phyloP scores from a whole-genome alignment of 345 rosid genomes.

The Acer campestre region DNA sequence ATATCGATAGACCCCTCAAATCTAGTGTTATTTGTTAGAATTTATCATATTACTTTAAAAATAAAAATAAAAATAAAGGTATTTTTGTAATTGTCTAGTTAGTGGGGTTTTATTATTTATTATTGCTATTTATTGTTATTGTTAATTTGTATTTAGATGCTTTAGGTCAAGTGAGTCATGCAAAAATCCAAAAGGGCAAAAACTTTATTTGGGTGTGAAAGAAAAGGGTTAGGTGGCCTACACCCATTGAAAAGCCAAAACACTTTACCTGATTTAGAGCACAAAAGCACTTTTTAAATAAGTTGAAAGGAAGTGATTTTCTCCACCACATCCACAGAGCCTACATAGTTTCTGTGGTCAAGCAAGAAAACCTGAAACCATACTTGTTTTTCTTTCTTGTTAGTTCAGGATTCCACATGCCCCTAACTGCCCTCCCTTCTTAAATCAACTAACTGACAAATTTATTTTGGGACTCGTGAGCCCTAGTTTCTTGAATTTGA shows the following conservation, averaged over 20 bases:
- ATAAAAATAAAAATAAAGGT: constrained; percentile 6
- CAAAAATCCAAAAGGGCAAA: constrained; percentile 40
- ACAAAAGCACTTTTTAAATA: not conserved
- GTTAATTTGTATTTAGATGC: constrained; percentile 29
- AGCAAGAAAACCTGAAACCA: not conserved
- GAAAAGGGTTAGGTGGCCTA: constrained; percentile 45
- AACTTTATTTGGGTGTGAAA: constrained; percentile 14
- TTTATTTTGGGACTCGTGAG: too few relatives aligned
- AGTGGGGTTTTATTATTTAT: constrained; percentile 31
- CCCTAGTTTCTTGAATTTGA: too few relatives aligned
- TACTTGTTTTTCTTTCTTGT: not conserved
- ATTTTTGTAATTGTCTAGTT: constrained; percentile 16
- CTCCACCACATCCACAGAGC: constrained; percentile 8
- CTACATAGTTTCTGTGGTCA: not conserved
- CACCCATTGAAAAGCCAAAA: constrained; percentile 28
- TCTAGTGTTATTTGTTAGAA: too few relatives aligned
- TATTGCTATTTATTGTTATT: not conserved
- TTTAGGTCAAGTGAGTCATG: constrained; percentile 49
- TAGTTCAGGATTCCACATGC: not conserved
- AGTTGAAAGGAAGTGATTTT: constrained; percentile 15
- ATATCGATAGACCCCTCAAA: too few relatives aligned
- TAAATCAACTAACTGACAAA: too few relatives aligned
- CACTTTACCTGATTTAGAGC: constrained; percentile 12
- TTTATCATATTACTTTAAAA: not conserved
- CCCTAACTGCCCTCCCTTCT: too few relatives aligned